These are phyloP conservation scores for Calonectria pseudoreteaudii DNA, from an alignment of 2,329 filamentous ascomycete genomes.

Conservation along the genomic window DNA sequence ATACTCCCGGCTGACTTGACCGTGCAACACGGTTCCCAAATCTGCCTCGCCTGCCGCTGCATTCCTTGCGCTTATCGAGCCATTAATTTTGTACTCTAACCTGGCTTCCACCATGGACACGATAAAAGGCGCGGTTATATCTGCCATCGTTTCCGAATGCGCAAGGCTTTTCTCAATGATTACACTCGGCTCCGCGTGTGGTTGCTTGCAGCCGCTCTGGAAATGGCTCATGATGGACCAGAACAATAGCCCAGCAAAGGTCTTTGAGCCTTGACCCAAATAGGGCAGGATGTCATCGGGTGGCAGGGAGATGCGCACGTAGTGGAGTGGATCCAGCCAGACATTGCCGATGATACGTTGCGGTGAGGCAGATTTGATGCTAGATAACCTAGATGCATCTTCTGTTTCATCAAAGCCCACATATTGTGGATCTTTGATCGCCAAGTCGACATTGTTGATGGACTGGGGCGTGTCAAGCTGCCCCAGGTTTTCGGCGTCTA, in stretches of 20 bases:
- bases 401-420: background rate
- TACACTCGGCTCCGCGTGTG: background rate
- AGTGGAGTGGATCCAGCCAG: constrained; percentile 31
- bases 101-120: constrained; percentile 28
- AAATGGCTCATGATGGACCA: constrained; percentile 31
- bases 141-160: constrained; percentile 22
- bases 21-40: constrained; percentile 15
- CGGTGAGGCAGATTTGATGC: background rate
- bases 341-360: background rate
- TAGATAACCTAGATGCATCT: background rate
- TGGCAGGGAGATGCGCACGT: constrained; percentile 21
- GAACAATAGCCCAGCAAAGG: constrained; percentile 27
- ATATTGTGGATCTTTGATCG: background rate
- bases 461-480: accelerated
- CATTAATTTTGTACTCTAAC: constrained; percentile 24
- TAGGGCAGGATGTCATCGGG: constrained; percentile 32
- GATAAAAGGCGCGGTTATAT: constrained; percentile 20
- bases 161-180: constrained; percentile 14
- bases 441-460: background rate
- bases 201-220: constrained; percentile 4
- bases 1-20: constrained; percentile 25
- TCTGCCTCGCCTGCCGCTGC: constrained; percentile 26
- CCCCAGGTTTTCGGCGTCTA: background rate
- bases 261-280: constrained; percentile 20
- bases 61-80: constrained; percentile 22